Evolutionary conservation across 1,284 basidiomycete genomes (phyloP).

Genomic region (Cryptococcus maquisensis): DNA sequence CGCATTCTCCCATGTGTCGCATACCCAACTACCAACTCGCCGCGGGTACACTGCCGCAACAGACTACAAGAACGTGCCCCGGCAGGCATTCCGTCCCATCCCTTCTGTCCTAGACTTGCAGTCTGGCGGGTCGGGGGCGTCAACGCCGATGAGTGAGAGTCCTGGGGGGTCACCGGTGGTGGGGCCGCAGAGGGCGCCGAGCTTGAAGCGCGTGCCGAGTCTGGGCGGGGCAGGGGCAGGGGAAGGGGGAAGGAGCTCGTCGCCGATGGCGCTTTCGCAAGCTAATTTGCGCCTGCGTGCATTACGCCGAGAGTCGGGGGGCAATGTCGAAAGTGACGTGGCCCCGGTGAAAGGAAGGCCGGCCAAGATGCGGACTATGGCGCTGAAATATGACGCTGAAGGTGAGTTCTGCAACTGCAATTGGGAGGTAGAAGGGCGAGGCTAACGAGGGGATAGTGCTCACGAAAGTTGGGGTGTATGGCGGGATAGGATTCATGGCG

Average conservation of each 20-base stretch:
- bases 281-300: not conserved
- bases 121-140: slow-evolving; percentile 19
- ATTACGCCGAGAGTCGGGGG: not conserved
- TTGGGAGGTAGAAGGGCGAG: not conserved
- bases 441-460: slow-evolving; percentile 56
- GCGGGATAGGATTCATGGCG: slow-evolving; percentile 71
- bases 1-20: slow-evolving; percentile 54
- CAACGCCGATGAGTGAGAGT: too few species aligned
- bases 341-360: slow-evolving; percentile 8
- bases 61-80: slow-evolving; percentile 65
- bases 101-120: slow-evolving; percentile 81
- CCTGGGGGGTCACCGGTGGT: too few species aligned
- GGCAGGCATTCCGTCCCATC: slow-evolving; percentile 59
- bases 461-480: slow-evolving; percentile 87
- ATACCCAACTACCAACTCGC: slow-evolving; percentile 63
- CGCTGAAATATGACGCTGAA: slow-evolving; percentile 28
- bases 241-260: not conserved
- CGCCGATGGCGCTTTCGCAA: not conserved
- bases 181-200: too few species aligned
- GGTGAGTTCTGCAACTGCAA: slow-evolving; percentile 27
- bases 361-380: slow-evolving; percentile 9
- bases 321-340: slow-evolving; percentile 3
- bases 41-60: slow-evolving; percentile 84
- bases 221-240: not conserved
- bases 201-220: too few species aligned